phyloP scores from a whole-genome alignment of 2,329 filamentous ascomycete genomes.

The Juglanconis oblonga region DNA sequence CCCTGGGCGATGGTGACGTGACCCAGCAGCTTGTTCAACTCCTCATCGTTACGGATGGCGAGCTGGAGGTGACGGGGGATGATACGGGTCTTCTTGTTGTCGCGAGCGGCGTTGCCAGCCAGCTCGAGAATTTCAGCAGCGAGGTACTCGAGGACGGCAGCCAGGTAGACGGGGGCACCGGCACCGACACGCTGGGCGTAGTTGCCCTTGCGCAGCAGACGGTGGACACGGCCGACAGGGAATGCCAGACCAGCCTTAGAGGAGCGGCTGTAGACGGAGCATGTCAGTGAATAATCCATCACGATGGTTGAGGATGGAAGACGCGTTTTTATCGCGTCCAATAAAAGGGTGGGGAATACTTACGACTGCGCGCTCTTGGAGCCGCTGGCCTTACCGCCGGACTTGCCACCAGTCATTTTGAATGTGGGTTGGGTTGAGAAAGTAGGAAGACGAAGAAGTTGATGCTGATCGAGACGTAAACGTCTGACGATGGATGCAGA shows the following conservation, averaged over 20 bases:
- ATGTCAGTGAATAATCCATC: slow-evolving; percentile 33
- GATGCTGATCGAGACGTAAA: slow-evolving; percentile 7
- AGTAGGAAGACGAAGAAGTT: slow-evolving; percentile 19
- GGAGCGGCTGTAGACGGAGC: slow-evolving; percentile 67
- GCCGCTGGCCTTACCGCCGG: slow-evolving; percentile 98
- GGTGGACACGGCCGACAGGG: slow-evolving; percentile 98
- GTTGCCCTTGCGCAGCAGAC: slow-evolving; percentile 98
- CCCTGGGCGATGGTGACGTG: slow-evolving; percentile 97
- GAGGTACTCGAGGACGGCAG: slow-evolving; percentile 96
- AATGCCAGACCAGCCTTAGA: slow-evolving; percentile 99
- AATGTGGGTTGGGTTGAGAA: slow-evolving; percentile 36
- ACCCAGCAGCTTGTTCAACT: slow-evolving; percentile 97
- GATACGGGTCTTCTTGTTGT: slow-evolving; percentile 99
- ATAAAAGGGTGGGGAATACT: slow-evolving; percentile 42
- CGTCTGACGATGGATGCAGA: slow-evolving; percentile 26
- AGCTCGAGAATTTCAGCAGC: slow-evolving; percentile 98
- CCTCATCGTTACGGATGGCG: slow-evolving; percentile 98
- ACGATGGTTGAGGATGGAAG: slow-evolving; percentile 19
- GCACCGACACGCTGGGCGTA: slow-evolving; percentile 99
- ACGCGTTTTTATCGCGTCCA: slow-evolving; percentile 32
- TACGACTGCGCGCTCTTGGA: slow-evolving; percentile 99
- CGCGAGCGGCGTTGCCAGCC: slow-evolving; percentile 95
- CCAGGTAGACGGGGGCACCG: slow-evolving; percentile 94
- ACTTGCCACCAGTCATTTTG: slow-evolving; percentile 99
- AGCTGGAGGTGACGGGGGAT: slow-evolving; percentile 98